phyloP scores from a whole-genome alignment of 129 eudicot genomes.

The Artemisia tridentata region DNA sequence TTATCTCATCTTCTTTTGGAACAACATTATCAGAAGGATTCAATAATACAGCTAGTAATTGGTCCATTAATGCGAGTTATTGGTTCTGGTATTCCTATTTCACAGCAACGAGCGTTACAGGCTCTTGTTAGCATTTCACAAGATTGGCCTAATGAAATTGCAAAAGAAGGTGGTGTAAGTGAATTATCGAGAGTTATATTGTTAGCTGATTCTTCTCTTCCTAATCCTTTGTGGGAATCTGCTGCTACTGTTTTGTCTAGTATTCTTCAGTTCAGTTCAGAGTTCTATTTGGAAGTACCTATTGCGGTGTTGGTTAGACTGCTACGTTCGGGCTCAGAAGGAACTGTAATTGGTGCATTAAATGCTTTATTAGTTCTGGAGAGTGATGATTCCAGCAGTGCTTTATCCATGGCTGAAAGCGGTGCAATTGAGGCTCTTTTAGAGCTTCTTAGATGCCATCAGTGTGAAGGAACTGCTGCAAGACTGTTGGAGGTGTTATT shows the following conservation, averaged over 20 bases:
- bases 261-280: slow-evolving; percentile 91
- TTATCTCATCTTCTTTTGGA: slow-evolving; percentile 81
- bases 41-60: slow-evolving; percentile 73
- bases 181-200: slow-evolving; percentile 86
- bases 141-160: slow-evolving; percentile 96
- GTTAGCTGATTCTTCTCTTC: slow-evolving; percentile 72
- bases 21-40: slow-evolving; percentile 76
- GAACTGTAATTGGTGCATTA: slow-evolving; percentile 79
- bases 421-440: slow-evolving; percentile 95
- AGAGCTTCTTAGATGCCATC: slow-evolving; percentile 91
- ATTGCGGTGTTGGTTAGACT: slow-evolving; percentile 85
- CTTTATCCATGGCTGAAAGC: slow-evolving; percentile 96
- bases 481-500: slow-evolving; percentile 77
- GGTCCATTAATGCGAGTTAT: slow-evolving; percentile 87
- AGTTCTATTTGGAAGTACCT: slow-evolving; percentile 91
- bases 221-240: slow-evolving; percentile 93
- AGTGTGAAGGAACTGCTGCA: slow-evolving; percentile 94
- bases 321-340: slow-evolving; percentile 87
- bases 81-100: slow-evolving; percentile 75
- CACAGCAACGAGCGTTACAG: slow-evolving; percentile 87
- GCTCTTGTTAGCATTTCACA: slow-evolving; percentile 76
- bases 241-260: slow-evolving; percentile 93
- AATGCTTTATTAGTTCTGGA: slow-evolving; percentile 91
- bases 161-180: slow-evolving; percentile 93
- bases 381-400: slow-evolving; percentile 89